Percentiles rank a stretch among this genome's conserved stretches.
Evolutionary conservation across 1,284 basidiomycete genomes (phyloP).

Genomic region (Microbotryum scabiosae): DNA sequence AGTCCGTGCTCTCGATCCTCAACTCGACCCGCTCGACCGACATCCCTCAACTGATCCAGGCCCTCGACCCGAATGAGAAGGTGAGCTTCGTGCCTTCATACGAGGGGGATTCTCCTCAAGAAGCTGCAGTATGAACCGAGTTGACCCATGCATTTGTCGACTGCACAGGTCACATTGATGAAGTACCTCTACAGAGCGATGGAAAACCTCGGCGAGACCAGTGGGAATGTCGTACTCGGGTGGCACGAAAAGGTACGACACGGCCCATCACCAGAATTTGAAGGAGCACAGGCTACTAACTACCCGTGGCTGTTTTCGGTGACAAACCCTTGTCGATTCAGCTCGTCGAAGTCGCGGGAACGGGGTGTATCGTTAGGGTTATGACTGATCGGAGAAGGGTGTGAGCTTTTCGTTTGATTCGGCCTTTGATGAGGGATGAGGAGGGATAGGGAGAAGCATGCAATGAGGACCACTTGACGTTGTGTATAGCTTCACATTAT

Average conservation of each 20-base stretch:
- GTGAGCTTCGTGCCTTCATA: not conserved
- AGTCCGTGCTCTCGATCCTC: conserved; percentile 80
- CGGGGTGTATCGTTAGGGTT: conserved; percentile 90
- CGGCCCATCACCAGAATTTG: too few relatives aligned
- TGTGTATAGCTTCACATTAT: too few relatives aligned
- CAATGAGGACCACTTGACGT: too few relatives aligned
- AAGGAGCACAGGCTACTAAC: too few relatives aligned
- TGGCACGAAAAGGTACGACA: conserved; percentile 93
- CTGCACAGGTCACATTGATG: conserved; percentile 69
- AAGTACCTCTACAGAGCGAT: conserved; percentile 98
- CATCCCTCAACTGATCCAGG: conserved; percentile 66
- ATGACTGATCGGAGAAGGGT: conserved; percentile 89
- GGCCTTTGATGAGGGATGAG: too few relatives aligned
- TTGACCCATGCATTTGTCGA: too few relatives aligned
- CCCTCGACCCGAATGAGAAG: conserved; percentile 68
- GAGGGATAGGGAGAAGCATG: too few relatives aligned
- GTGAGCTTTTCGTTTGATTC: conserved; percentile 38
- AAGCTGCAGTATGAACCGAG: too few relatives aligned
- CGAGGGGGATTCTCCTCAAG: too few relatives aligned
- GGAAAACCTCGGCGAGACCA: conserved; percentile 62
- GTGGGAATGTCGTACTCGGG: conserved; percentile 74
- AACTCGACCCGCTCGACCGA: conserved; percentile 91
- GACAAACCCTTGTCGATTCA: too few relatives aligned
- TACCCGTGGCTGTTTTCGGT: too few relatives aligned
- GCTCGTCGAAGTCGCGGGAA: conserved; percentile 91